Evolutionary conservation across 352 stramenopile species (phyloP).

Genomic region (Phytophthora sp.): DNA sequence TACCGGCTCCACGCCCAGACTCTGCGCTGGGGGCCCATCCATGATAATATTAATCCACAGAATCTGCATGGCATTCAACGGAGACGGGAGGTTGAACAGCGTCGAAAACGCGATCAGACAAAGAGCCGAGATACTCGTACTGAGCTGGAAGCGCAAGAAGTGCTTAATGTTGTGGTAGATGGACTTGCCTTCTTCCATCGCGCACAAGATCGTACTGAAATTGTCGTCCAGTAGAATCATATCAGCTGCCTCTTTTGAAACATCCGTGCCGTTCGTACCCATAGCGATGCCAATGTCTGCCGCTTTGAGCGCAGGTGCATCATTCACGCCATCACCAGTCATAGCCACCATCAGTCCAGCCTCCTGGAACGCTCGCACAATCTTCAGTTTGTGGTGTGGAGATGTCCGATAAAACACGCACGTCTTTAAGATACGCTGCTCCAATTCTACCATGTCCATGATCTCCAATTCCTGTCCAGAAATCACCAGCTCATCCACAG

Average conservation of each 20-base stretch:
- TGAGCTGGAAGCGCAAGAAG: slow-evolving; percentile 97
- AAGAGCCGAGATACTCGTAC: slow-evolving; percentile 96
- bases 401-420: slow-evolving; percentile 96
- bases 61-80: slow-evolving; percentile 97
- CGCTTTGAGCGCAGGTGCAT: slow-evolving; percentile 97
- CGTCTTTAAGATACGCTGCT: slow-evolving; percentile 88
- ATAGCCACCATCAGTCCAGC: slow-evolving; percentile 92
- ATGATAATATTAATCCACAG: slow-evolving; percentile 99
- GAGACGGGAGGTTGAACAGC: slow-evolving; percentile 76
- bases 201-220: slow-evolving; percentile 96
- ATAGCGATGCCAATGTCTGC: slow-evolving; percentile 98
- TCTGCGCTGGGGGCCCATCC: slow-evolving; percentile 91
- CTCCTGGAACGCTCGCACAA: slow-evolving; percentile 94
- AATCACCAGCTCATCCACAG: slow-evolving; percentile 64
- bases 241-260: slow-evolving; percentile 98
- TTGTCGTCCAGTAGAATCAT: slow-evolving; percentile 97
- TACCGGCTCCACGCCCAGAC: slow-evolving; percentile 87
- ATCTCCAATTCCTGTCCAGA: slow-evolving; percentile 91
- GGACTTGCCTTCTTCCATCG: slow-evolving; percentile 95
- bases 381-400: slow-evolving; percentile 95
- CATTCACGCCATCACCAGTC: slow-evolving; percentile 99
- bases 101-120: slow-evolving; percentile 87
- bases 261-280: slow-evolving; percentile 97
- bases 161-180: slow-evolving; percentile 98
- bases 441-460: slow-evolving; percentile 85